These are phyloP conservation scores for Salix suchowensis DNA, from an alignment of 345 rosid species.

Conservation along the genomic window DNA sequence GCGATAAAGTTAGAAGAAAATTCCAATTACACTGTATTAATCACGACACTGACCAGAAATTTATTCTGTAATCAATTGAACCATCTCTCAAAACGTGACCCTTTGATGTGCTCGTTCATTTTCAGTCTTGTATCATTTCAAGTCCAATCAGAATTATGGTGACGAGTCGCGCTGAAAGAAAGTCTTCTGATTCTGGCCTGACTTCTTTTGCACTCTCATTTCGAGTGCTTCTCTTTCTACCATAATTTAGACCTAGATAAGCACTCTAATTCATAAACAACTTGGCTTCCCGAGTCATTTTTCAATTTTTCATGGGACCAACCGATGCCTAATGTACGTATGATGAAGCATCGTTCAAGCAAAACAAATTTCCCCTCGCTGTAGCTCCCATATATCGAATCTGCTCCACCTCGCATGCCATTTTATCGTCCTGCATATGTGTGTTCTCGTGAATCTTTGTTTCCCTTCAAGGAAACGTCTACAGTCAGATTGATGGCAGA, in stretches of 20 bases:
- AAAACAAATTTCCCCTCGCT: neutral
- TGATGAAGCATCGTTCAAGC: neutral
- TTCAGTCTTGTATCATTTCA: no score
- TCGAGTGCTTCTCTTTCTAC: neutral
- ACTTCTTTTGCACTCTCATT: neutral
- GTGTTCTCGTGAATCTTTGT: neutral
- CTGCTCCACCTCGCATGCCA: neutral
- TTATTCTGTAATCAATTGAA: no score
- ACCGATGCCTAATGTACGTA: neutral
- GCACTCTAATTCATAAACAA: neutral
- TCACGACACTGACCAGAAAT: no score
- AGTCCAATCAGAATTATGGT: no score
- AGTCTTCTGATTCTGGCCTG: neutral
- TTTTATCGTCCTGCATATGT: neutral
- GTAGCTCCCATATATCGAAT: neutral
- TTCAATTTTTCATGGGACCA: neutral
- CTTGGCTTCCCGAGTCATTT: neutral
- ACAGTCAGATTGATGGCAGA: neutral
- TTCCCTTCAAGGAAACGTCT: neutral
- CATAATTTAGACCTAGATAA: no score
- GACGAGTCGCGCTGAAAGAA: no score
- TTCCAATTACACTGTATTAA: no score
- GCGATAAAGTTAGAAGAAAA: no score
- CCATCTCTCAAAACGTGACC: no score
- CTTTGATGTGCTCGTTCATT: no score